Percentiles rank a stretch among this genome's conserved stretches.
phyloP scores from a whole-genome alignment of 164 flowering plant genomes.

The Euptelea pleiosperma region DNA sequence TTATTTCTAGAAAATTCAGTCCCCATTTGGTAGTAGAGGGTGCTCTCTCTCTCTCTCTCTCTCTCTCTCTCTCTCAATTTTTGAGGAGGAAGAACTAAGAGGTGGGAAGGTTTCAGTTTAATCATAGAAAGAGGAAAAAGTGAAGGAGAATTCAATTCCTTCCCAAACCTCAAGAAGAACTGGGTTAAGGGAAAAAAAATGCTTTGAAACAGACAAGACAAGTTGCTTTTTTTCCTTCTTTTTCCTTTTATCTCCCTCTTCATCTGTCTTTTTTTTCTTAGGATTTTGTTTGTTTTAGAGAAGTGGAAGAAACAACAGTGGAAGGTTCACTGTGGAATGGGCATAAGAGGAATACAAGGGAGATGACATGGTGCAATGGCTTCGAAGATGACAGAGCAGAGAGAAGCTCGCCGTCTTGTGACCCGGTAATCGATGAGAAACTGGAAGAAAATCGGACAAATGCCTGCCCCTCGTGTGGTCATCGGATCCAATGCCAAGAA shows the following conservation, averaged over 20 bases:
- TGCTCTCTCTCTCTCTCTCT: background rate
- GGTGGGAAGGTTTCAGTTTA: background rate
- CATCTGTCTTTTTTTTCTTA: slow-evolving; percentile 3
- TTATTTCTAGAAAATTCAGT: slow-evolving; percentile 1
- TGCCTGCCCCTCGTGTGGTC: slow-evolving; percentile 63
- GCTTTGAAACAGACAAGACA: slow-evolving; percentile 12
- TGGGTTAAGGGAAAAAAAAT: slow-evolving; percentile 10
- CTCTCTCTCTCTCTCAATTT: slow-evolving; percentile 1
- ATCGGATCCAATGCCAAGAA: slow-evolving; percentile 38
- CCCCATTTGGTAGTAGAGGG: too few species aligned
- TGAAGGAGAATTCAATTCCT: slow-evolving; percentile 27
- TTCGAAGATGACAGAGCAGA: slow-evolving; percentile 18
- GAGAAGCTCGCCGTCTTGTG: slow-evolving; percentile 7
- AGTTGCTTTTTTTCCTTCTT: slow-evolving; percentile 11
- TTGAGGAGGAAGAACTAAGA: slow-evolving; percentile 1
- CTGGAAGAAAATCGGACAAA: slow-evolving; percentile 10
- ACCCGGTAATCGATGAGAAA: slow-evolving; percentile 1
- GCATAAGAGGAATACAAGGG: slow-evolving; percentile 22
- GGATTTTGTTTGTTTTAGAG: slow-evolving; percentile 5
- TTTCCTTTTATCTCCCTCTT: slow-evolving; percentile 4
- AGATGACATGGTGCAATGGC: slow-evolving; percentile 57
- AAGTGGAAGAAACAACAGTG: slow-evolving; percentile 15
- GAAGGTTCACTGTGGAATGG: slow-evolving; percentile 16
- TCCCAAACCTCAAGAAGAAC: slow-evolving; percentile 15
- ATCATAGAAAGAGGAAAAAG: slow-evolving; percentile 22